phyloP scores from a whole-genome alignment of 148 eudicot genomes.

The Fagopyrum tataricum region DNA sequence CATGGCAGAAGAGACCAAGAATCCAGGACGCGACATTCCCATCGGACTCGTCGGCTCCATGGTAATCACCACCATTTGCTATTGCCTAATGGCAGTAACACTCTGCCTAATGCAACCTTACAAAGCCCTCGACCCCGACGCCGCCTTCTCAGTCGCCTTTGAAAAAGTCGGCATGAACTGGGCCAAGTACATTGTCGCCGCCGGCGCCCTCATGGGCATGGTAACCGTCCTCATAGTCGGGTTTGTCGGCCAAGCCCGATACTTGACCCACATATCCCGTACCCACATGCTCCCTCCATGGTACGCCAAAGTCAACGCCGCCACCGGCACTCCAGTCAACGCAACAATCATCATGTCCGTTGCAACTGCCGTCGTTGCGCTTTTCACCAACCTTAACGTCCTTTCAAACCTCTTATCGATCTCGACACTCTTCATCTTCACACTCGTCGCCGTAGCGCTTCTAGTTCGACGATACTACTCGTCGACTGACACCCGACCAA shows the following conservation, averaged over 20 bases:
- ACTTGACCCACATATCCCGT: constrained; percentile 57
- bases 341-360: constrained; percentile 42
- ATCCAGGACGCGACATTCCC: constrained; percentile 53
- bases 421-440: constrained; percentile 50
- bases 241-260: constrained; percentile 63
- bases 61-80: constrained; percentile 33
- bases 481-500: constrained; percentile 24
- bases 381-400: constrained; percentile 43
- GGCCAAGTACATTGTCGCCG: constrained; percentile 56
- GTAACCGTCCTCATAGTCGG: constrained; percentile 49
- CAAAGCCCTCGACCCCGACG: constrained; percentile 22
- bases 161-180: constrained; percentile 40
- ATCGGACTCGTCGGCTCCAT: constrained; percentile 59
- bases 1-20: constrained; percentile 67
- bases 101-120: constrained; percentile 51
- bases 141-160: constrained; percentile 58
- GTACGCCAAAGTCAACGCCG: constrained; percentile 41
- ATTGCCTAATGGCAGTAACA: constrained; percentile 47
- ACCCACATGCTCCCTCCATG: constrained; percentile 68
- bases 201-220: constrained; percentile 63
- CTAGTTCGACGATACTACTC: constrained; percentile 45
- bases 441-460: constrained; percentile 45
- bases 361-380: constrained; percentile 38
- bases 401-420: constrained; percentile 45
- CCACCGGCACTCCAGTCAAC: constrained; percentile 50